Percentiles rank a stretch among this genome's conserved stretches.
These are phyloP conservation scores for Colletotrichum trifolii DNA, from an alignment of 2,329 filamentous ascomycete genomes.

Conservation along the genomic window DNA sequence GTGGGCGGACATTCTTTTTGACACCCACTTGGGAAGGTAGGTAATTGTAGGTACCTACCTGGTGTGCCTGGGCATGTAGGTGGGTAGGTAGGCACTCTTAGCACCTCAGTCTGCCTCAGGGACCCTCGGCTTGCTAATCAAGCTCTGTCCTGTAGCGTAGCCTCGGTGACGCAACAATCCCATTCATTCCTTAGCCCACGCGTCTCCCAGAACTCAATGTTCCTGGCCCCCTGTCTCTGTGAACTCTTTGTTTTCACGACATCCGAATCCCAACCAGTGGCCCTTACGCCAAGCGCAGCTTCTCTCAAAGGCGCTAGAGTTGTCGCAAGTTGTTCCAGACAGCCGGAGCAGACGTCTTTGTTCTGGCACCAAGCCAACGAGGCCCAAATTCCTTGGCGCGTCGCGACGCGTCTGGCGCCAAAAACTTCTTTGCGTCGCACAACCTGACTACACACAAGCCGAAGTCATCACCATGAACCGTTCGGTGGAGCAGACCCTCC, in stretches of 20 bases:
- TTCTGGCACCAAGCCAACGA: not conserved
- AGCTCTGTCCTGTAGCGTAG: constrained; percentile 11
- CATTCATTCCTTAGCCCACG: not conserved
- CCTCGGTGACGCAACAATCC: constrained; percentile 34
- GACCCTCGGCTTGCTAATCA: constrained; percentile 20
- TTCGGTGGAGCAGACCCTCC: constrained; percentile 77
- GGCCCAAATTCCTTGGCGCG: constrained; percentile 9
- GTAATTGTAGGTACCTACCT: no score
- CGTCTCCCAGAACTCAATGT: no score
- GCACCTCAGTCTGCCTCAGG: no score
- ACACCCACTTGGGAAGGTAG: no score
- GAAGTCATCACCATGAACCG: constrained; percentile 70
- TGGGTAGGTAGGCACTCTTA: no score
- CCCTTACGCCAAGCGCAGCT: no score
- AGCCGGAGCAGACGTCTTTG: constrained; percentile 1
- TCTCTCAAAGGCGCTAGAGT: no score
- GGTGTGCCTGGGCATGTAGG: no score
- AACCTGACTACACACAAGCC: not conserved
- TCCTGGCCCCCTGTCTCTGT: not conserved
- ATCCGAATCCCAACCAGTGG: not conserved
- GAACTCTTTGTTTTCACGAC: not conserved
- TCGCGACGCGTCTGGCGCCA: constrained; percentile 26
- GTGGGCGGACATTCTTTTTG: no score
- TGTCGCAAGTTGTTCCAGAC: not conserved
- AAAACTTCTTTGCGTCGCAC: constrained; percentile 10